phyloP scores from a whole-genome alignment of 2,329 filamentous ascomycete genomes.

The Fusarium sp. region DNA sequence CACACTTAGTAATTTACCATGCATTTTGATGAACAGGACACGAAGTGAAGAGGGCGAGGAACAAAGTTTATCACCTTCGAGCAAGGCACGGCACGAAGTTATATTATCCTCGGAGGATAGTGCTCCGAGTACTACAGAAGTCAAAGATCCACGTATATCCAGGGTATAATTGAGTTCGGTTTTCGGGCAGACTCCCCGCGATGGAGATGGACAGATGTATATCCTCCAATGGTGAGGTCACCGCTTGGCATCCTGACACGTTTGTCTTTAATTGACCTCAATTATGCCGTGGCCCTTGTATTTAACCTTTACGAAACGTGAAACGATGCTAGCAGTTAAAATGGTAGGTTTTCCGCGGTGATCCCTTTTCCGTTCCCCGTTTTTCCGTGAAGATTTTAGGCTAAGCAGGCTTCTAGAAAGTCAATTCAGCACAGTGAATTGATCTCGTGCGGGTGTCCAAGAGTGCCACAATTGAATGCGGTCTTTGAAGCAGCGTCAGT shows the following conservation, averaged over 20 bases:
- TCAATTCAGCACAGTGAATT: neutral
- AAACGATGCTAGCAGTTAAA: neutral
- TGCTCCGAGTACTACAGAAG: neutral
- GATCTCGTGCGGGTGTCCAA: fast-evolving
- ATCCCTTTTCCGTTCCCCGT: slow-evolving; percentile 4
- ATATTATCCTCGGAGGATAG: neutral
- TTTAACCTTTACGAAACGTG: neutral
- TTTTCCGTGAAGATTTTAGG: neutral
- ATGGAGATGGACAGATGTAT: neutral
- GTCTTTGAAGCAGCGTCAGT: fast-evolving
- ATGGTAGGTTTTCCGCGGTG: neutral
- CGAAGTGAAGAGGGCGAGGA: too few relatives aligned
- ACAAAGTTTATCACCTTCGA: too few relatives aligned
- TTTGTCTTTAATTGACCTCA: neutral
- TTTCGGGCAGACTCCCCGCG: neutral
- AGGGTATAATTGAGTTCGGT: neutral
- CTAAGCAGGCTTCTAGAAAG: neutral
- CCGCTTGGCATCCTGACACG: neutral
- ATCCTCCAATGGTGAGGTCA: slow-evolving; percentile 6
- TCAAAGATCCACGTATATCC: neutral
- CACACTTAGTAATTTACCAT: neutral
- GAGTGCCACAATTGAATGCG: fast-evolving
- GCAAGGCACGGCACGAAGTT: neutral
- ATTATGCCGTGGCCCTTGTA: neutral
- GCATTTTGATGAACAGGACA: neutral